A percentile compares a stretch with the other conserved stretches of the same genome.
phyloP scores from a whole-genome alignment of 1,139 yeast genomes.

The Nakaseomyces nivariensis region DNA sequence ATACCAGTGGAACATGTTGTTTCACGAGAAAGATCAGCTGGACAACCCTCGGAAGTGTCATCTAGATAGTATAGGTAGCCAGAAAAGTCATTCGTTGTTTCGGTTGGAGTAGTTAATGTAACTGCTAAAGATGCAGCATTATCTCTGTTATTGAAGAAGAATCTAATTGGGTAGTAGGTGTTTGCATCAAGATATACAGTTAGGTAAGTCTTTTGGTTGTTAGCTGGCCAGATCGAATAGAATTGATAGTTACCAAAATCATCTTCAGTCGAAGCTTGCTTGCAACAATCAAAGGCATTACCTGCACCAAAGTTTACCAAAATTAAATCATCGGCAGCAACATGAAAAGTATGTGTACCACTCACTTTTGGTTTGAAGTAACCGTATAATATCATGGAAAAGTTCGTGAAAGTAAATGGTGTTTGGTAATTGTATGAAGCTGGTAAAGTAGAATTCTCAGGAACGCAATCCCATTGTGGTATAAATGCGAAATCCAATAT shows the following conservation, averaged over 20 bases:
- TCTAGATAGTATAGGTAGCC: background rate
- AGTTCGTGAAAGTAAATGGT: background rate
- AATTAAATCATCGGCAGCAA: background rate
- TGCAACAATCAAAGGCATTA: background rate
- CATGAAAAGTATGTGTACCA: background rate
- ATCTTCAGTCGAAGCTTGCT: background rate
- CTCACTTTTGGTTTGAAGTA: background rate
- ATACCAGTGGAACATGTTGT: background rate
- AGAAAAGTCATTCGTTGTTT: background rate
- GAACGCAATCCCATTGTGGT: background rate
- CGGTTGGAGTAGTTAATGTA: background rate
- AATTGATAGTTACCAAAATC: background rate
- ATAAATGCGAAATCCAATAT: background rate
- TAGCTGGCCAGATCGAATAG: background rate
- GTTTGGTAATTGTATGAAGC: background rate
- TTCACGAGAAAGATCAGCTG: background rate
- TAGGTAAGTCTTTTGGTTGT: background rate
- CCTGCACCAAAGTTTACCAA: background rate
- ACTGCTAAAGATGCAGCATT: background rate
- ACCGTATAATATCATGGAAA: background rate
- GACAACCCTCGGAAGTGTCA: background rate
- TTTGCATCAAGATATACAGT: background rate
- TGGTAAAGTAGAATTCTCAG: background rate
- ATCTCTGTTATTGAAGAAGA: background rate
- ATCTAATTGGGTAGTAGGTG: background rate